A percentile compares a stretch with the other conserved stretches of the same genome.
Evolutionary conservation across 2,329 filamentous ascomycete genomes (phyloP).

Genomic region (Paecilomyces dactylethromorphus): DNA sequence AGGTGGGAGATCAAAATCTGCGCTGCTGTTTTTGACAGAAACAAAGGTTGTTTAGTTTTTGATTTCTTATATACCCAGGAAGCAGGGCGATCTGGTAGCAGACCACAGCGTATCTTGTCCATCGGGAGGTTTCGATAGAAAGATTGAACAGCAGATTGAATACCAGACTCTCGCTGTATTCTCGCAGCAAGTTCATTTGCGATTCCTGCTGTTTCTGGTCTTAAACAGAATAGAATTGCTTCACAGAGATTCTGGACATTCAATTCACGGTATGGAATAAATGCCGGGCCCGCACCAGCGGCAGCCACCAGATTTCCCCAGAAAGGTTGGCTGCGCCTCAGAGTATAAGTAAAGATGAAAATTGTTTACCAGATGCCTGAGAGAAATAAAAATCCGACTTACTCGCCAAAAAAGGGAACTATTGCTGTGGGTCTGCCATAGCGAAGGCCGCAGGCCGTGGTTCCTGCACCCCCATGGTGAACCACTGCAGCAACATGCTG

Average conservation of each 20-base stretch:
- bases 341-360: not conserved
- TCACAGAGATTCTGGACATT: constrained; percentile 37
- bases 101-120: constrained; percentile 17
- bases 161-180: constrained; percentile 39
- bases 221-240: constrained; percentile 41
- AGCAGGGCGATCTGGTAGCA: constrained; percentile 20
- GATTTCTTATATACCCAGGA: constrained; percentile 14
- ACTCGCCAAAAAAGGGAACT: constrained; percentile 50
- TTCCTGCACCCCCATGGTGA: constrained; percentile 55
- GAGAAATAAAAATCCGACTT: not conserved
- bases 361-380: not conserved
- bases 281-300: constrained; percentile 44
- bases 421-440: constrained; percentile 49
- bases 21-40: not conserved
- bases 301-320: constrained; percentile 49
- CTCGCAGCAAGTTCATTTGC: constrained; percentile 31
- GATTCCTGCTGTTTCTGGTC: constrained; percentile 24
- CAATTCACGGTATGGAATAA: constrained; percentile 42
- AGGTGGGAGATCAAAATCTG: not conserved
- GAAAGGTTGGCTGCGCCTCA: constrained; percentile 37
- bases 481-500: constrained; percentile 49
- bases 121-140: constrained; percentile 36
- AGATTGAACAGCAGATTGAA: constrained; percentile 33
- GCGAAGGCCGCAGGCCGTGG: constrained; percentile 49
- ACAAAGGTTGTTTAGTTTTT: not conserved